These are phyloP conservation scores for Anethum foeniculum DNA, from an alignment of 140 eudicot genomes.

Conservation along the genomic window DNA sequence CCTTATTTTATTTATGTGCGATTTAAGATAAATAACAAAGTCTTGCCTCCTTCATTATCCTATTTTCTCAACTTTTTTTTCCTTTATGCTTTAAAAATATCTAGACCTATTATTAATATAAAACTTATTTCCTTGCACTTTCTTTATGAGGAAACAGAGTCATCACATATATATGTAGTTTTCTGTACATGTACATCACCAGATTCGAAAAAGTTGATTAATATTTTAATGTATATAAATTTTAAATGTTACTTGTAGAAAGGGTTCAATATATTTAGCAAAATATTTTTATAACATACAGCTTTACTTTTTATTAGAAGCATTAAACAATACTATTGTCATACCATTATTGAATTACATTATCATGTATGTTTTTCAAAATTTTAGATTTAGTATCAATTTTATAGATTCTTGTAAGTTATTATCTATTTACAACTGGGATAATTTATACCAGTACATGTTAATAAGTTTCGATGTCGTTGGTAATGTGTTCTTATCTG, in stretches of 20 bases:
- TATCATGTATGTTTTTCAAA: not conserved
- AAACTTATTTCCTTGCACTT: not conserved
- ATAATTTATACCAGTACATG: not conserved
- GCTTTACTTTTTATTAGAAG: not conserved
- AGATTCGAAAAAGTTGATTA: not conserved
- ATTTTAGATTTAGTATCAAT: not conserved
- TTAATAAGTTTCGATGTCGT: not conserved
- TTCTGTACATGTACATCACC: not conserved
- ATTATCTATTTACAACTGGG: not conserved
- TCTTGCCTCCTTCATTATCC: not conserved
- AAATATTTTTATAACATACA: not conserved
- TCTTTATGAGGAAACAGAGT: not conserved
- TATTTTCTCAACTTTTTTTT: not conserved
- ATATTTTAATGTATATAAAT: not conserved
- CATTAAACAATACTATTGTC: not conserved
- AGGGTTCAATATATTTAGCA: not conserved
- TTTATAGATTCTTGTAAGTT: not conserved
- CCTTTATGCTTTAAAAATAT: not conserved
- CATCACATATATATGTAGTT: not conserved
- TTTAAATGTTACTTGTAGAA: not conserved
- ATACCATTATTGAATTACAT: not conserved
- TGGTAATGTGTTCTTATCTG: not conserved
- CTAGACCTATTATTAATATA: not conserved
- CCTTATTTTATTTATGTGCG: not conserved
- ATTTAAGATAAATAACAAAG: not conserved